Evolutionary conservation across 192 early-diverging fungal species (phyloP), one percentile per base, ranked within the genome.

Genomic region (Umbelopsis isabellina): DNA sequence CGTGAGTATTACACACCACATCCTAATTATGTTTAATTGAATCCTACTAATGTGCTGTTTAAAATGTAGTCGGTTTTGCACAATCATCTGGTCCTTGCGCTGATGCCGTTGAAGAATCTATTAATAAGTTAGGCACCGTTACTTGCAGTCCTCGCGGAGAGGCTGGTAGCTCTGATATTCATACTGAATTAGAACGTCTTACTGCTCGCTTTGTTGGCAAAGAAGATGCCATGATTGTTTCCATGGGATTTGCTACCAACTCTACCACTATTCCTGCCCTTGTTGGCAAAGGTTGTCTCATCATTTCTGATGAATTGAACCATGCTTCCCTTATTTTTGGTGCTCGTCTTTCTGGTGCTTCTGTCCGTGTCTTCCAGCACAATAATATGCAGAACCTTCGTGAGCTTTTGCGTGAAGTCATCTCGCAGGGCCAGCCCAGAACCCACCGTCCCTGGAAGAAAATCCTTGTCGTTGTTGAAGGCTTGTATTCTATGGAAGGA

Each of bases 371-470:
- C 49, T 97, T 95, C 79, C 87, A 91, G 68, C 93, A 96, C 81
- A 96, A 96, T 80, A 86, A 92, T 76, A 79, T 87, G 48, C 71
- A 70, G 11, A 88, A 92, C 67, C 77, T 97, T 30, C 91, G 93
- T 61, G 58, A 71, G 49, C 82, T 92, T 15, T 85, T 97, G 58
- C 87, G 93, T 27, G 85, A 91, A 65, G 85, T 88, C 65, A 95
- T 97, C 64, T 78, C 93, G 21, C 90, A 93, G 73, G 95, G 95
- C 27, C 95, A 97, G 79, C 92, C 92, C 21, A 86, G 95, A 49
- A 97, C 94, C 3, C 94, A 95, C 72, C 83, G 95, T 27, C 95
- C 94, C 9, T 97, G 95, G 95, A 95, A 95, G 80, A 97, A 95
- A 85, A 97, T 97, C 73, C 81, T 97, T 49, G 87, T 97, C 6